Evolutionary conservation across 2,329 filamentous ascomycete species (phyloP), one percentile per base, ranked within the genome.

Genomic region (Cylindrodendrum hubeiense): DNA sequence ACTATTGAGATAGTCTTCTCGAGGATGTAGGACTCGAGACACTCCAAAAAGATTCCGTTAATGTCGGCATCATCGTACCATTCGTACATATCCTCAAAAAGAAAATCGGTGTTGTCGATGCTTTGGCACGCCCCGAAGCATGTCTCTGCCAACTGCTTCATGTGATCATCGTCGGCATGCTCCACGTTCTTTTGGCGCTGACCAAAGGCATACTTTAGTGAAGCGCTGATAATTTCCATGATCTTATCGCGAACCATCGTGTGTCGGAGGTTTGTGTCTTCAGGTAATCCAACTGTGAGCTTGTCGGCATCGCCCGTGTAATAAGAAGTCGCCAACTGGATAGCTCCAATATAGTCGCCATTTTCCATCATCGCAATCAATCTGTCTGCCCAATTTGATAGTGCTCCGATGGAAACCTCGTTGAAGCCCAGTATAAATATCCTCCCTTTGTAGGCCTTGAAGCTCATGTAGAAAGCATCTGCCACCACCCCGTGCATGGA

Each of bases 381-480:
- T 43, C 96, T 87, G 79, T 99, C 96, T 3, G 96, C 95, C 96
- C 96, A 99, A 72, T 99, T 99, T 0, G 96, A 98, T 34, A 99
- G 81, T 5, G 92, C 93, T 2, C 96, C 96, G 51, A 98, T 93
- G 0, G 94, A 93, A 43, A 98, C 84, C 75, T 98, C 95, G 75
- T 95, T 96, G 81, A 95, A 95, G n/a, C 96, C 95, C 9, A 99
- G 85, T 4, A 98, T 82, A 75, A 99, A 99, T 37, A 98, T 85
- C 30, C 95, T 89, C 5, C 96, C 95, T 79, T 98, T 99, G 81
- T 98, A 99, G 4, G 94, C 88, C 75, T 93, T 94, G 80, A 98
- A 95, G 79, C 95, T 98, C 94, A 98, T 98, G 77, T 95, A 95
- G 73, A 98, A 99, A 0, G 95, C 96, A 83, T 99, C 96, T 8